Conservation (phyloP, 75 land plant genomes). For the Sequoiadendron giganteum region DNA sequence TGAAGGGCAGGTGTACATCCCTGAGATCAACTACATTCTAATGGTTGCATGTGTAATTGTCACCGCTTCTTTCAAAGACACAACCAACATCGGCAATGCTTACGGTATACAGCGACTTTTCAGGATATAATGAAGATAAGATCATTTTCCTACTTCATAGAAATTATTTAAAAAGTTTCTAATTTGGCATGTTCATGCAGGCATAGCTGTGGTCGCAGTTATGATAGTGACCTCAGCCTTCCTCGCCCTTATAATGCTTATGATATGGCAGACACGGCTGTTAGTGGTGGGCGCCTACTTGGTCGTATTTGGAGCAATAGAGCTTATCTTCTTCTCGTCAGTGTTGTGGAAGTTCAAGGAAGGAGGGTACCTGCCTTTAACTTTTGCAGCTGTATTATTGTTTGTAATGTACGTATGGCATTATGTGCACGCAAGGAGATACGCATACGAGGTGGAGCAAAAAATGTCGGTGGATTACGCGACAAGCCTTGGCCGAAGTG, state of each 20-base stretch:
- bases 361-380: constrained; percentile 56
- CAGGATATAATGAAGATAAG: too few relatives aligned
- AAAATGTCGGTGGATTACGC: constrained; percentile 40
- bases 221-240: constrained; percentile 33
- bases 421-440: constrained; percentile 37
- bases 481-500: constrained; percentile 17
- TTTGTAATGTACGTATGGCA: constrained; percentile 65
- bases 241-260: constrained; percentile 34
- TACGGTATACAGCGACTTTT: constrained; percentile 34
- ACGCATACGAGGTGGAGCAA: constrained; percentile 44
- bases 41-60: constrained; percentile 52
- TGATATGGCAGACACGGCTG: constrained; percentile 38
- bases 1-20: constrained; percentile 69
- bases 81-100: constrained; percentile 58
- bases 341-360: constrained; percentile 36
- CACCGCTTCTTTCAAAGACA: constrained; percentile 36
- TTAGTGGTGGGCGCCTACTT: constrained; percentile 16
- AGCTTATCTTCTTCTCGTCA: constrained; percentile 32
- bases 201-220: constrained; percentile 38
- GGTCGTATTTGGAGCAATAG: constrained; percentile 22
- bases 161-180: too few relatives aligned
- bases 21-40: constrained; percentile 54
- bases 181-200: constrained; percentile 9
- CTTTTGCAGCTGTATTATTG: constrained; percentile 44
- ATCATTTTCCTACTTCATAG: too few relatives aligned